Evolutionary conservation across 148 eudicot genomes (phyloP), one percentile per base, ranked within the genome.

Genomic region (Hydrangea macrophylla): DNA sequence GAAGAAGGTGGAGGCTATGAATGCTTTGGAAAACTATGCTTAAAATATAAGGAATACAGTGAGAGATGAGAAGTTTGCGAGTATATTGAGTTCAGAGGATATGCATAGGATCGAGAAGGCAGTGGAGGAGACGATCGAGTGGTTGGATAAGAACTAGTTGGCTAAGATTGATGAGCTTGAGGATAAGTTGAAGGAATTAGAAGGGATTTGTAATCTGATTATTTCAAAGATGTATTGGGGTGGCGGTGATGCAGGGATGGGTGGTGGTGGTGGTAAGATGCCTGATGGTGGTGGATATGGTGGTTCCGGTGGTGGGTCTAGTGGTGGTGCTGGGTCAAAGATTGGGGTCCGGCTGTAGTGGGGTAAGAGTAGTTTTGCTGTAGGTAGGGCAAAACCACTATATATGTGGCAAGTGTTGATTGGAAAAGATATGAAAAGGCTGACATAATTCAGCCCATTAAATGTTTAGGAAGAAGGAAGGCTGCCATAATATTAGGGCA

Each of bases 1-100:
- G 69, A 75, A 32, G 69, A 75, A 69, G 50, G 73, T 75, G 28
- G 73, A 75, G 7, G 78, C 78, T 0, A 75, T 68, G 73, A 75
- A 67, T 27, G 26, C 53, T 4, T 6, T 66, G 1, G 70, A 66
- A 59, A 66, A 66, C 35, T 66, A 32, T 11, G 69, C 78, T 7
- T 75, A 75, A 8, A 75, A 68, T 23, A 68, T 75, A 73, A 75
- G 73, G 59, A 75, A 68, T 42, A 75, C 73, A 0, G 64, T 75
- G 13, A 75, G 63, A 39, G 78, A 75, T n/a, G 73, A 75, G 28
- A 75, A 75, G 50, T 75, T 75, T 28, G 61, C 22, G 11, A 22
- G 55, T 15, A 56, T 40, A 31, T 23, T 75, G 73, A 9, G 20
- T n/a, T 64, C 60, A 0, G 66, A 33, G 26, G 78, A 75, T 6